Percentiles rank a stretch among this genome's conserved stretches.
Evolutionary conservation across 106 monocot species (phyloP).

Genomic region (Allium sativum): DNA sequence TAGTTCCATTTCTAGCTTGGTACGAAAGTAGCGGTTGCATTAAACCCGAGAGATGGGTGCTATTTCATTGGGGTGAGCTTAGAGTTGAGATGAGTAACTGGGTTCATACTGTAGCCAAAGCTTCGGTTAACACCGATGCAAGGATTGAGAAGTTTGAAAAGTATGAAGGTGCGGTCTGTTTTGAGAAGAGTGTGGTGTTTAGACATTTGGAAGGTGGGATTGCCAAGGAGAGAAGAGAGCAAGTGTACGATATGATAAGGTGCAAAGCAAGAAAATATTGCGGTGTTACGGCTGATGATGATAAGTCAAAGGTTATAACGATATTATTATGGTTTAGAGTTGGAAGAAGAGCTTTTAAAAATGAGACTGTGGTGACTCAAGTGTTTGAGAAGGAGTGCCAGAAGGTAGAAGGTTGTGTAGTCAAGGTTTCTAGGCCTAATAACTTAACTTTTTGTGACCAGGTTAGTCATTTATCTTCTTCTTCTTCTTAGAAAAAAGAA

Average conservation of each 20-base stretch:
- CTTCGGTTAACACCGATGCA: conserved; percentile 20
- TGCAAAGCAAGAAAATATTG: conserved; percentile 66
- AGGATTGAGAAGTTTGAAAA: conserved; percentile 15
- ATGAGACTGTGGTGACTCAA: conserved; percentile 40
- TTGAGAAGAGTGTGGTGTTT: conserved; percentile 74
- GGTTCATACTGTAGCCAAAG: conserved; percentile 26
- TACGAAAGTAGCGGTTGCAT: conserved; percentile 23
- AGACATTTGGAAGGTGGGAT: conserved; percentile 47
- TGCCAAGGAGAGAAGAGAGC: conserved; percentile 10
- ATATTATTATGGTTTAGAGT: conserved; percentile 38
- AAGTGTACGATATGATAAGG: conserved; percentile 48
- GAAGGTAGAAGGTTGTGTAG: conserved; percentile 35
- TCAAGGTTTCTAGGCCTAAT: conserved; percentile 21
- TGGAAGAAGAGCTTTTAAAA: conserved; percentile 57
- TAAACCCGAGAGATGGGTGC: conserved; percentile 48
- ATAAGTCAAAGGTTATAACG: conserved; percentile 1
- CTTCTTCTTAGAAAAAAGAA: too few species aligned
- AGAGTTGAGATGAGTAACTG: conserved; percentile 35
- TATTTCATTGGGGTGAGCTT: conserved; percentile 69
- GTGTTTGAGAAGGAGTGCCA: conserved; percentile 42
- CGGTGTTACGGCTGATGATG: conserved; percentile 2
- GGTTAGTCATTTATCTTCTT: conserved; percentile 11
- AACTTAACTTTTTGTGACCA: conserved; percentile 85
- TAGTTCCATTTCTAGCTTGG: conserved; percentile 53
- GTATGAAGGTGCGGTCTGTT: conserved; percentile 24